Evolutionary conservation across 2,329 filamentous ascomycete species (phyloP).

Genomic region (Periconia sp.): DNA sequence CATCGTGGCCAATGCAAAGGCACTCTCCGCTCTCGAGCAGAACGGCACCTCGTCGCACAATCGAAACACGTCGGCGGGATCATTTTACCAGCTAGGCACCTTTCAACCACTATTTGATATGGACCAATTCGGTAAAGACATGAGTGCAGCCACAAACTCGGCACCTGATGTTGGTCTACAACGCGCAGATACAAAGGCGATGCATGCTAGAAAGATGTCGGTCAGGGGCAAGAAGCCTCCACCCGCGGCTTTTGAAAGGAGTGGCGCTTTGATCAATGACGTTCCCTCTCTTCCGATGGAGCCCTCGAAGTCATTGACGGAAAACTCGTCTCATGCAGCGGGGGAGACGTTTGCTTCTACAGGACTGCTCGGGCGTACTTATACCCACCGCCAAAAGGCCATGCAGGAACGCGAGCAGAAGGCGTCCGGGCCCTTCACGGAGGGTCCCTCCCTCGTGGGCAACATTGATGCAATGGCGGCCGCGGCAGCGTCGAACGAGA

Average conservation of each 20-base stretch:
- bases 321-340: constrained; percentile 24
- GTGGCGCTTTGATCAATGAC: constrained; percentile 16
- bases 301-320: constrained; percentile 22
- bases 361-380: constrained; percentile 53
- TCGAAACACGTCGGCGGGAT: constrained; percentile 43
- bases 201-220: constrained; percentile 41
- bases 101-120: constrained; percentile 70
- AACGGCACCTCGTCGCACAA: constrained; percentile 23
- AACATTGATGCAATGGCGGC: constrained; percentile 35
- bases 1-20: constrained; percentile 4
- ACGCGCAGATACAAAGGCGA: constrained; percentile 26
- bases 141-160: constrained; percentile 25
- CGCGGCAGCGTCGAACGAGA: constrained; percentile 20
- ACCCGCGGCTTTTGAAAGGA: constrained; percentile 33
- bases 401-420: constrained; percentile 41
- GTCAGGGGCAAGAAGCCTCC: constrained; percentile 40
- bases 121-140: constrained; percentile 56
- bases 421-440: constrained; percentile 52
- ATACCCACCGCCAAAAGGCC: constrained; percentile 50
- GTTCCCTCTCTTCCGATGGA: constrained; percentile 9
- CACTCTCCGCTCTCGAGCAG: constrained; percentile 15
- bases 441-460: constrained; percentile 61
- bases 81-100: constrained; percentile 64
- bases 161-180: constrained; percentile 13
- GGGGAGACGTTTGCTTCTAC: constrained; percentile 49